Base-by-base conservation (phyloP, 805 yeast species). In the Candida peoriensis region DNA sequence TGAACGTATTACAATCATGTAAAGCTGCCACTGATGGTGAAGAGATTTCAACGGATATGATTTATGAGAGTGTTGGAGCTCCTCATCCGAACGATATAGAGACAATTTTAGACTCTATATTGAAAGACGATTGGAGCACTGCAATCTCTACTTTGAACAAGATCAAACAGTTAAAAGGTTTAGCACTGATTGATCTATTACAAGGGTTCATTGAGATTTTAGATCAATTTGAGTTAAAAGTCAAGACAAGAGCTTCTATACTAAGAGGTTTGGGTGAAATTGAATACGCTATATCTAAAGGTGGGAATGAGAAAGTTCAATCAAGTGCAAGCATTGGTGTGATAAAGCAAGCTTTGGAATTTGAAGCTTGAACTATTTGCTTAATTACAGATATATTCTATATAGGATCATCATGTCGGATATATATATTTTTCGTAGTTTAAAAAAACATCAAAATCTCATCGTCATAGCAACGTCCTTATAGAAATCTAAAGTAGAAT, bases 41-140 rank as follows among this genome's bases (percentile, higher is more conserved):
- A 22, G 76, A 73, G 32, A 81, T 93, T 26, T 72, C 81, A 20
- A 74, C 72, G 20, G 78, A 76, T 36, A 80, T 84, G 78, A 79
- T 93, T 24, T 93, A 86, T 57, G 96, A 89, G 43, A 89, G 97
- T 56, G 81, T 93, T 21, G 99, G 99, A 2, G 89, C 95, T 1
- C 97, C 98, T 4, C 83, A 83, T 44, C 97, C 97, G 1, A 72
- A 69, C 25, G 96, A 89, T 46, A 71, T 93, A 17, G 83, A 83
- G 48, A 65, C 76, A 0, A 78, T 88, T 5, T 63, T 93, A 39
- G 81, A 81, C 43, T 74, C 94, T 5, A 77, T 90, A 18, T 62
- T 93, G 54, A 78, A 77, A 47, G 95, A 88, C 42, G 95, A 88
- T 51, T 93, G 96, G 94, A 71, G 83, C 9, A 76, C 88, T 8